Base-by-base conservation (phyloP, 2,329 filamentous ascomycete genomes). In the Grosmannia penicillata region DNA sequence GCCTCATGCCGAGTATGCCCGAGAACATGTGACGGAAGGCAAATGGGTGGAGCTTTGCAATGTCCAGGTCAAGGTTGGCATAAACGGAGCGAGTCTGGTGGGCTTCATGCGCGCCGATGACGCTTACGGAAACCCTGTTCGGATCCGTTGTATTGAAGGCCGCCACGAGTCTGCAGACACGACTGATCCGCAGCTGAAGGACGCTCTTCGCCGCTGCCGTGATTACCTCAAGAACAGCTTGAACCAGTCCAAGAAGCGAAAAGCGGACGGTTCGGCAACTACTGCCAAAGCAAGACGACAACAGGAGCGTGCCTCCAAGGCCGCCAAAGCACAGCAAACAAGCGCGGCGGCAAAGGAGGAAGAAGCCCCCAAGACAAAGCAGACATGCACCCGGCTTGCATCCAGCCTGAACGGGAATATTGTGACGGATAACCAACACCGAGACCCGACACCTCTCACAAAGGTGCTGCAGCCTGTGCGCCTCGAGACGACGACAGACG, bases 1-100 rank as follows among this genome's bases (percentile, higher is more conserved):
- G 13, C 71, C 72, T 0, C 81, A 94, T 53, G 72, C 75, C 2
- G 48, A 53, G 1, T 72, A 61, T 45, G 67, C 78, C n/a, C 65
- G 63, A 14, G 51, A 65, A 1, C 54, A 72, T 7, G 59, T 91
- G 21, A 58, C 63, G 3, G 54, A 60, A n/a, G 71, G 72, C 4
- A 61, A 74, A 19, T 78, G 79, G 64, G 59, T 93, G 3, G 58
- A 58, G 4, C 56, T 95, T 6, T 67, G 63, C 18, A 94, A 95
- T 49, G 65, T 93, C 4, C 78, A 78, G 17, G 66, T 85, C 45
- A 83, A 78, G 45, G 59, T 58, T 17, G 69, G 70, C 11, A 61
- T 52, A 35, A 63, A 66, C 33, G 61, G 54, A 21, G 52, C 55
- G 4, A 69, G 70, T 42, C 60, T 94, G 0, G 86, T 94, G 55